phyloP scores from a whole-genome alignment of 768 basidiomycete genomes.

The Boletellus emodensis region DNA sequence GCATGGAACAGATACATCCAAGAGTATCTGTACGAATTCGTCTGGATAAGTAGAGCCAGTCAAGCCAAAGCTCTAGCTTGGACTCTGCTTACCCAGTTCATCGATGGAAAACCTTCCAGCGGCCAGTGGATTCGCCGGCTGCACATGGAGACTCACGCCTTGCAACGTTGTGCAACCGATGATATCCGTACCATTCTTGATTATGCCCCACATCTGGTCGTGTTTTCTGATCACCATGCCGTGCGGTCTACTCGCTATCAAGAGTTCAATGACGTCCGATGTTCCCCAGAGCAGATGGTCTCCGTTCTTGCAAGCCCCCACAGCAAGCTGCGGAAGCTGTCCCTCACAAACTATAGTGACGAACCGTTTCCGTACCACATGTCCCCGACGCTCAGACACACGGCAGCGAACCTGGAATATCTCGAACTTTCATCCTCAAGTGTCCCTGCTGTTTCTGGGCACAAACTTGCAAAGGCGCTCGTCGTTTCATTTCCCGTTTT shows the following conservation, averaged over 20 bases:
- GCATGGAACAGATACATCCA: constrained; percentile 53
- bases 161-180: constrained; percentile 61
- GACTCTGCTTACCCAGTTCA: constrained; percentile 40
- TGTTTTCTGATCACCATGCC: constrained; percentile 62
- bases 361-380: constrained; percentile 52
- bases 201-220: constrained; percentile 53
- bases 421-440: constrained; percentile 63
- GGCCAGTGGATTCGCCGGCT: constrained; percentile 57
- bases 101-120: constrained; percentile 34
- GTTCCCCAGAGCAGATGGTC: constrained; percentile 56
- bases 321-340: constrained; percentile 52
- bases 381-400: constrained; percentile 48
- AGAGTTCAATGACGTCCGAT: constrained; percentile 40
- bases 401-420: constrained; percentile 56
- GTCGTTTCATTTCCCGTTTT: constrained; percentile 53
- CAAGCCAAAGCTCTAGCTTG: constrained; percentile 47
- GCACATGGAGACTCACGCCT: constrained; percentile 63
- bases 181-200: constrained; percentile 69
- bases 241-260: constrained; percentile 54
- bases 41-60: constrained; percentile 59
- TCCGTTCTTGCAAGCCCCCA: constrained; percentile 53
- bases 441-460: constrained; percentile 38
- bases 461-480: constrained; percentile 16
- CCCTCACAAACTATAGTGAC: constrained; percentile 73
- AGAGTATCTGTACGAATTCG: constrained; percentile 59